These are phyloP conservation scores for Rheum nobile DNA, from an alignment of 148 eudicot genomes.

Conservation along the genomic window DNA sequence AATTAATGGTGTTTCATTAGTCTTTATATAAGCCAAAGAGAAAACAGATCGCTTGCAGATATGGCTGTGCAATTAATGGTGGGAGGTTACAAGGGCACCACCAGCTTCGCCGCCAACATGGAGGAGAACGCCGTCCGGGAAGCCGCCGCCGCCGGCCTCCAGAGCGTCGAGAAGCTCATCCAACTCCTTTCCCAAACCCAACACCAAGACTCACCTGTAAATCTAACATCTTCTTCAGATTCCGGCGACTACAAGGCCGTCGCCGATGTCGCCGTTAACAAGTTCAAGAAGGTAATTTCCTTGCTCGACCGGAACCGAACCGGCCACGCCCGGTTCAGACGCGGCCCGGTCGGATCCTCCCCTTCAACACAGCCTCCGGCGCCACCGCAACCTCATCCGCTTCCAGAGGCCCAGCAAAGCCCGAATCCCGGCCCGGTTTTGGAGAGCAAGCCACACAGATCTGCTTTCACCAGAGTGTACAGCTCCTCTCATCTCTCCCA, in stretches of 20 bases:
- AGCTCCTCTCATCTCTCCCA: constrained; percentile 28
- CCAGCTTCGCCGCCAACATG: constrained; percentile 14
- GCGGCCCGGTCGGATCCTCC: constrained; percentile 28
- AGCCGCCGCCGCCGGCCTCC: constrained; percentile 47
- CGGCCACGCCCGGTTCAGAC: constrained; percentile 67
- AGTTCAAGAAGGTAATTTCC: constrained; percentile 53
- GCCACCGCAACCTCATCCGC: neutral
- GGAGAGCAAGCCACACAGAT: constrained; percentile 1
- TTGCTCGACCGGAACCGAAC: constrained; percentile 41
- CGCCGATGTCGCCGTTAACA: constrained; percentile 50
- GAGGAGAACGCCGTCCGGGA: constrained; percentile 45
- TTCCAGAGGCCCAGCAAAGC: neutral
- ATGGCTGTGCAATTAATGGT: constrained; percentile 60
- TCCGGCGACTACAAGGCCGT: constrained; percentile 31
- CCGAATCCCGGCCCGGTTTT: neutral
- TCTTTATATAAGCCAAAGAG: neutral
- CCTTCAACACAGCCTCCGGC: neutral
- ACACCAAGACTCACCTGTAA: neutral
- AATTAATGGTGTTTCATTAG: neutral
- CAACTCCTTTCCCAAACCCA: constrained; percentile 31
- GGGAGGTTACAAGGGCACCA: constrained; percentile 14
- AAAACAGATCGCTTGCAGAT: neutral
- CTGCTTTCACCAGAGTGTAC: constrained; percentile 16
- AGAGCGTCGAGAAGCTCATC: constrained; percentile 58
- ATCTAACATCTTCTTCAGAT: neutral